Evolutionary conservation across 2,329 filamentous ascomycete species (phyloP), one percentile per base, ranked within the genome.

Genomic region (Alternaria longipes): DNA sequence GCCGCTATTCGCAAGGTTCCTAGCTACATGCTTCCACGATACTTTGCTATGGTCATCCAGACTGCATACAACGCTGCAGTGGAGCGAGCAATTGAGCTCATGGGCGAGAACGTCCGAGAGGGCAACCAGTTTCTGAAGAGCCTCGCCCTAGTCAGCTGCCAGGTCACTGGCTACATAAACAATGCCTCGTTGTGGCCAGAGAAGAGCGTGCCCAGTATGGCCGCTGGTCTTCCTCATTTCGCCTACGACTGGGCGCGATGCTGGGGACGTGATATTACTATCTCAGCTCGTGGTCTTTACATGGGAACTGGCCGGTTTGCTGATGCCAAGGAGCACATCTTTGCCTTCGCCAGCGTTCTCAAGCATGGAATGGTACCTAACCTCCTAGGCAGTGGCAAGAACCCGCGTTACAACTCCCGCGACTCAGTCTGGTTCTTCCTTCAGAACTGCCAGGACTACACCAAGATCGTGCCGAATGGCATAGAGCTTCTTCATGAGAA

Each of bases 351-450:
- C 3, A 97, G 93, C 76, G 94, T 99, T 11, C 82, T 99, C 68
- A 99, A 99, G 83, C 95, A 99, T 72, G 95, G 95, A 52, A 97
- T 98, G 93, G 94, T 99, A 59, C 95, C 95, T 14, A 99, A 99
- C 73, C 85, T 99, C 20, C 84, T 99, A 14, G 90, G 93, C 66
- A 92, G 91, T 61, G 94, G 95, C 7, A 92, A 90, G 62, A 85
- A 90, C 16, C 95, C 95, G 3, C 87, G 95, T 26, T 99, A 98
- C 83, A 99, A 99, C 78, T 94, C 95, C 44, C 87, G 95, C 62
- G 95, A 99, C 79, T 97, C 95, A 0, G 88, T 97, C 42, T 99
- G 95, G 95, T 99, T 98, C 84, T 97, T 96, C 83, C 81, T 99
- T 53, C 95, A 99, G 78, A 91, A 91, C 66, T 94, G 98, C 50